phyloP scores from a whole-genome alignment of 1,139 yeast genomes.

The Candida sojae region DNA sequence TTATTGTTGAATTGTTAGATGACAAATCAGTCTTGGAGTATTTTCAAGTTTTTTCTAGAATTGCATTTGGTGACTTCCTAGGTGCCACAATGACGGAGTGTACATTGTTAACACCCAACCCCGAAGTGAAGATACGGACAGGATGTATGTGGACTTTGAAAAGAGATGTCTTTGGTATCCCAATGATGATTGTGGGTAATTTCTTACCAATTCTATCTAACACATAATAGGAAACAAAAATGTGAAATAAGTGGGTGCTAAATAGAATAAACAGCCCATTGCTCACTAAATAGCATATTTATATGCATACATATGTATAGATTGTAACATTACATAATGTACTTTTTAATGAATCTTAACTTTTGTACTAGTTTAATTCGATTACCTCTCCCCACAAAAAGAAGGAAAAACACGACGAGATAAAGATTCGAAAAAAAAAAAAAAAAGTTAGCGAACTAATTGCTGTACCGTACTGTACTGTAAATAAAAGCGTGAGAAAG shows the following conservation, averaged over 20 bases:
- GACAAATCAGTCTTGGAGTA: conserved; percentile 85
- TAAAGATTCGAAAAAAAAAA: background rate
- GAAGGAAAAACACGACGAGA: background rate
- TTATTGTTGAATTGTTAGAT: conserved; percentile 88
- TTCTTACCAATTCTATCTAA: conserved; percentile 64
- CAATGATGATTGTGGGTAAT: conserved; percentile 93
- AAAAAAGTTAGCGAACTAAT: background rate
- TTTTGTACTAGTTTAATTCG: background rate
- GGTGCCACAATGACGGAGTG: conserved; percentile 92
- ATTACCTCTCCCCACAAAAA: background rate
- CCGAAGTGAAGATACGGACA: conserved; percentile 56
- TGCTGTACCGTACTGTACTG: too few relatives aligned
- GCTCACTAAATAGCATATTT: too few relatives aligned
- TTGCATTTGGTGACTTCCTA: conserved; percentile 88
- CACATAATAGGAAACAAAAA: background rate
- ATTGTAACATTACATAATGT: background rate
- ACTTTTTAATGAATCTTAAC: background rate
- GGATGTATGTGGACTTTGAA: conserved; percentile 87
- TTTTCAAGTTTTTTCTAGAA: conserved; percentile 78
- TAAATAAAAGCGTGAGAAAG: background rate
- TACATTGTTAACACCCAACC: conserved; percentile 63
- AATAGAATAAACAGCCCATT: too few relatives aligned
- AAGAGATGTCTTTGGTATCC: conserved; percentile 64
- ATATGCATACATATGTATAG: background rate
- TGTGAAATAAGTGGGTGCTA: too few relatives aligned